These are phyloP conservation scores for Phytophthora ramorum DNA, from an alignment of 352 stramenopile genomes.

Conservation along the genomic window DNA sequence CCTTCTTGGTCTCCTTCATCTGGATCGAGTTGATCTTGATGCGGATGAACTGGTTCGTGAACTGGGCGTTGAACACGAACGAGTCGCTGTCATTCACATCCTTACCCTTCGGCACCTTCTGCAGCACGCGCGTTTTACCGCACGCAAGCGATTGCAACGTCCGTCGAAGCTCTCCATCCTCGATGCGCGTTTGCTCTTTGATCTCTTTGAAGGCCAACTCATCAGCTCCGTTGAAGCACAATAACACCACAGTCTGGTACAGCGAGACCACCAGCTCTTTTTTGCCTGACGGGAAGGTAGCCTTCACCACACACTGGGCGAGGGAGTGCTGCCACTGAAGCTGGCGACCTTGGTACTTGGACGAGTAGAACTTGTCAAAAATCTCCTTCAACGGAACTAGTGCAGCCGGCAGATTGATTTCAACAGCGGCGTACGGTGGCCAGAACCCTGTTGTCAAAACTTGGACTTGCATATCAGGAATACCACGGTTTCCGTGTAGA, in stretches of 20 bases:
- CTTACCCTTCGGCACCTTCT: conserved; percentile 89
- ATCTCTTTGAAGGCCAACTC: conserved; percentile 87
- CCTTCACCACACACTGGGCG: conserved; percentile 90
- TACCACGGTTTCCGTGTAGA: conserved; percentile 40
- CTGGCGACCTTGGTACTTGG: conserved; percentile 89
- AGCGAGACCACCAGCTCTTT: conserved; percentile 92
- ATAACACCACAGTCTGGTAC: conserved; percentile 87
- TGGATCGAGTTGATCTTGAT: conserved; percentile 97
- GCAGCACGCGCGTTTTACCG: conserved; percentile 89
- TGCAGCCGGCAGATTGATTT: conserved; percentile 77
- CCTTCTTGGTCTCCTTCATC: conserved; percentile 94
- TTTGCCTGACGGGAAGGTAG: conserved; percentile 74
- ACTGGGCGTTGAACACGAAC: conserved; percentile 90
- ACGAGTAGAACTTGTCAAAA: conserved; percentile 91
- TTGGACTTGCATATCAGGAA: conserved; percentile 96
- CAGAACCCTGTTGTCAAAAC: conserved; percentile 98
- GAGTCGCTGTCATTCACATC: conserved; percentile 85
- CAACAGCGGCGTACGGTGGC: conserved; percentile 92
- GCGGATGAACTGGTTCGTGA: conserved; percentile 88
- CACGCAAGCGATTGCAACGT: conserved; percentile 91
- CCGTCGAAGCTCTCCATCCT: conserved; percentile 89
- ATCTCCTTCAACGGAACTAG: conserved; percentile 80
- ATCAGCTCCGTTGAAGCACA: conserved; percentile 82
- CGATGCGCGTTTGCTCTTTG: conserved; percentile 89
- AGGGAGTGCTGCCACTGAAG: conserved; percentile 93